Base-by-base conservation (phyloP, 176 grass and related monocot genomes). In the Olyra latifolia region DNA sequence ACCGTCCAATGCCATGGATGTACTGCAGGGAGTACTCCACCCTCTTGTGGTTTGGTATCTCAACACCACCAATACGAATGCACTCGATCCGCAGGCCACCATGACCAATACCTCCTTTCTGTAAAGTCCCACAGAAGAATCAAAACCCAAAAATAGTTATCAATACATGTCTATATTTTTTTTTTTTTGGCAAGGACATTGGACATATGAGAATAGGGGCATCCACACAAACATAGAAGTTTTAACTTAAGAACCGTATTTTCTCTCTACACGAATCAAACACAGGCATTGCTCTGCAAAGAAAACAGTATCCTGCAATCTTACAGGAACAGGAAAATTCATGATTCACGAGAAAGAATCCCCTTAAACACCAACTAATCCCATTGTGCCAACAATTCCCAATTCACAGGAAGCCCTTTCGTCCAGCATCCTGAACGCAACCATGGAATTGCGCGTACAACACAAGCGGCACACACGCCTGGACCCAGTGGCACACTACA, bases 41-140 rank as follows among this genome's bases (percentile, higher is more conserved):
- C 83, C 95, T 76, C 87, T 98, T 98, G 83, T 91, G 84, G 62
- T 98, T 98, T 3, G 95, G 95, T 8, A 98, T 89, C 92, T 98
- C 95, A 69, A 98, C 95, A 40, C 92, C 92, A 68, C 92, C 95
- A 20, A 98, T 93, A 83, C 95, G 95, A 46, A 98, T 87, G 83
- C 92, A 98, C 38, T 88, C 84, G 7, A 95, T 93, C 66, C 86
- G 78, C 75, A 98, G 86, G 10, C 86, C 77, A 17, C 88, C 86
- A 0, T 77, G 78, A 32, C 84, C 84, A 0, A 87, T 81, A 24
- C 74, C 68, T 23, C 84, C 83, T 24, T 77, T 87, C 84, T 86
- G 80, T 52, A 28, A 78, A 56, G 16, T 78, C 14, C 43, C 14
- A 62, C 28, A 84, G 7, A 84, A 47, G 44, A 80, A 84, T 77